Percentiles rank a stretch among this genome's conserved stretches.
Conservation (phyloP, 495 filamentous ascomycete genomes). For the Aspergillus coremiiformis region DNA sequence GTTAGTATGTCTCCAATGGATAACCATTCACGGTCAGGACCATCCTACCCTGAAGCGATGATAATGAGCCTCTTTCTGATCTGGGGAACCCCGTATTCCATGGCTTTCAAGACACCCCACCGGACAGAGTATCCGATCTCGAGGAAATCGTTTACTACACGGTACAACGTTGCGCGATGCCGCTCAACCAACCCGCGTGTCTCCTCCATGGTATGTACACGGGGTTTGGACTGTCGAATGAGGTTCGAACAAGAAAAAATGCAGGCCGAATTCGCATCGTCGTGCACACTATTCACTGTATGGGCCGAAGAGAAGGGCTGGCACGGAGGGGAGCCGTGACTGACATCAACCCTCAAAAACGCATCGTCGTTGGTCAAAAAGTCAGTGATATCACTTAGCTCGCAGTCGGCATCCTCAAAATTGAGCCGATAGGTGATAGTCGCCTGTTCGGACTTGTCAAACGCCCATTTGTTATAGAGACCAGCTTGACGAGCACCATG, state of each 20-base stretch:
- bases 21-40: neutral
- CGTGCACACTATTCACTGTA: slow-evolving; percentile 53
- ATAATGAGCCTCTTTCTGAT: slow-evolving; percentile 60
- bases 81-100: slow-evolving; percentile 57
- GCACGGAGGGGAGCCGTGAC: slow-evolving; percentile 80
- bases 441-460: slow-evolving; percentile 54
- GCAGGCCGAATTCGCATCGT: slow-evolving; percentile 66
- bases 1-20: slow-evolving; percentile 7
- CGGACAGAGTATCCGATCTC: slow-evolving; percentile 61
- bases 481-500: slow-evolving; percentile 60
- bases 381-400: slow-evolving; percentile 16
- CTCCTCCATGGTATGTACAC: slow-evolving; percentile 78
- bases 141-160: slow-evolving; percentile 58
- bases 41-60: slow-evolving; percentile 64
- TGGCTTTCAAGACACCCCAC: slow-evolving; percentile 45
- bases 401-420: slow-evolving; percentile 46
- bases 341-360: slow-evolving; percentile 52
- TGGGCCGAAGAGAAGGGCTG: slow-evolving; percentile 76
- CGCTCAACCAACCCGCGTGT: slow-evolving; percentile 57
- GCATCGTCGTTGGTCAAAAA: slow-evolving; percentile 24
- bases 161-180: slow-evolving; percentile 46
- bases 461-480: slow-evolving; percentile 48
- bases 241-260: slow-evolving; percentile 57
- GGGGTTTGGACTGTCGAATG: slow-evolving; percentile 52
- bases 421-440: slow-evolving; percentile 52